phyloP scores from a whole-genome alignment of 257 asterid species.

The Solanum commersonii region DNA sequence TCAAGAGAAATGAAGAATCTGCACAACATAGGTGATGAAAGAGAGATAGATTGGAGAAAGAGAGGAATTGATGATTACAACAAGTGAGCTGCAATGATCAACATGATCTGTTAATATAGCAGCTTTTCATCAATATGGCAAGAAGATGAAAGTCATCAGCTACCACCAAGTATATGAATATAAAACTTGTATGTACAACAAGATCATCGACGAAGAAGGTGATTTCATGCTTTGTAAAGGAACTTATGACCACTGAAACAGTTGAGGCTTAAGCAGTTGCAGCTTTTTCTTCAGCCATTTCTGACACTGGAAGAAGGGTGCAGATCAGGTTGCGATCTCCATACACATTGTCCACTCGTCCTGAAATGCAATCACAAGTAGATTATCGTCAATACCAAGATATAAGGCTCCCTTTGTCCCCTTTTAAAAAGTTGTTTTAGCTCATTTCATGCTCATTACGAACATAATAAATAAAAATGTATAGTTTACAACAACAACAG shows the following conservation, averaged over 20 bases:
- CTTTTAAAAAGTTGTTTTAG: neutral
- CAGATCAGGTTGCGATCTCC: slow-evolving; percentile 97
- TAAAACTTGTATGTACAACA: slow-evolving; percentile 34
- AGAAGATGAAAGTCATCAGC: slow-evolving; percentile 18
- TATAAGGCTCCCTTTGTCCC: neutral
- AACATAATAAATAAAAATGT: neutral
- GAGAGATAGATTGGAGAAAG: neutral
- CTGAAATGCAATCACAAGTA: slow-evolving; percentile 22
- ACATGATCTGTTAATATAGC: slow-evolving; percentile 21
- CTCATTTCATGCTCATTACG: neutral
- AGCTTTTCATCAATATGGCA: slow-evolving; percentile 12
- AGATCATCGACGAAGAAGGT: slow-evolving; percentile 4
- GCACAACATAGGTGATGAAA: neutral
- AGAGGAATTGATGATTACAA: slow-evolving; percentile 8
- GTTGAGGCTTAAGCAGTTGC: slow-evolving; percentile 53
- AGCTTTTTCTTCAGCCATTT: slow-evolving; percentile 74
- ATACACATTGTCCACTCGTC: slow-evolving; percentile 95
- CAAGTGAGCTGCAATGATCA: slow-evolving; percentile 26
- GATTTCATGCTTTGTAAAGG: neutral
- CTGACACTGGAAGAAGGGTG: slow-evolving; percentile 88
- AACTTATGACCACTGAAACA: neutral
- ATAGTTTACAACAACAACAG: neutral
- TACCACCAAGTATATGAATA: slow-evolving; percentile 21
- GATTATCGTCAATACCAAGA: neutral
- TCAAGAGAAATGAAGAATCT: neutral